Evolutionary conservation across 768 basidiomycete genomes (phyloP).

Genomic region (Termitomyces titanicus): DNA sequence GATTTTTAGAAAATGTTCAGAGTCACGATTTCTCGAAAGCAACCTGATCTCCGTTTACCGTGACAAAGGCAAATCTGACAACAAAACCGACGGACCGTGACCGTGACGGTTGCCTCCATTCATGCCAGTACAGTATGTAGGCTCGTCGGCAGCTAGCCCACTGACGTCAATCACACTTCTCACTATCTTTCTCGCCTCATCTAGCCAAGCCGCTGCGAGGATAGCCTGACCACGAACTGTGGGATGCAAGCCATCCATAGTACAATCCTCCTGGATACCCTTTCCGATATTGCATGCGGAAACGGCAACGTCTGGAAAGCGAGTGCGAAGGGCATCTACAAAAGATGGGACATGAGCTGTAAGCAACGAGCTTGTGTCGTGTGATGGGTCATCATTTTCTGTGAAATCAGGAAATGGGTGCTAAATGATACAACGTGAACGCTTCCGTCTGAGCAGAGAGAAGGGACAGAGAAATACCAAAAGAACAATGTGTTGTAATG

Average conservation of each 20-base stretch:
- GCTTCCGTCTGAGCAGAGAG: background rate
- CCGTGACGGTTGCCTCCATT: too few species aligned
- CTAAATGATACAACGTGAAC: background rate
- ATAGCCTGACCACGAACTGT: constrained; percentile 5
- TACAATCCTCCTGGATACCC: background rate
- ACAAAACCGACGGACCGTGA: too few species aligned
- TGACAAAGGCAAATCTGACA: too few species aligned
- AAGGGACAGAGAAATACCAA: background rate
- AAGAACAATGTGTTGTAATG: constrained; percentile 1
- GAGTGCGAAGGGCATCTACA: background rate
- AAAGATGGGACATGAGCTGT: background rate
- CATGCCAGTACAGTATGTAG: too few species aligned
- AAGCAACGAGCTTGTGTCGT: background rate
- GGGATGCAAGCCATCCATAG: constrained; percentile 11
- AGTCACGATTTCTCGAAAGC: too few species aligned
- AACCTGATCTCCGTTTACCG: too few species aligned
- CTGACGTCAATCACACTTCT: background rate
- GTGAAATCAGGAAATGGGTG: constrained; percentile 6
- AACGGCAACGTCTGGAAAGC: background rate
- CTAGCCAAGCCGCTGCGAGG: constrained; percentile 3
- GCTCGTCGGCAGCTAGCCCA: too few species aligned
- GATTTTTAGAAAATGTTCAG: too few species aligned
- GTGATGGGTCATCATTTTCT: background rate
- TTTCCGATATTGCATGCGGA: background rate
- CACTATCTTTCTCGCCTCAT: background rate